phyloP scores from a whole-genome alignment of 2,329 filamentous ascomycete genomes.

The Cladophialophora exuberans region DNA sequence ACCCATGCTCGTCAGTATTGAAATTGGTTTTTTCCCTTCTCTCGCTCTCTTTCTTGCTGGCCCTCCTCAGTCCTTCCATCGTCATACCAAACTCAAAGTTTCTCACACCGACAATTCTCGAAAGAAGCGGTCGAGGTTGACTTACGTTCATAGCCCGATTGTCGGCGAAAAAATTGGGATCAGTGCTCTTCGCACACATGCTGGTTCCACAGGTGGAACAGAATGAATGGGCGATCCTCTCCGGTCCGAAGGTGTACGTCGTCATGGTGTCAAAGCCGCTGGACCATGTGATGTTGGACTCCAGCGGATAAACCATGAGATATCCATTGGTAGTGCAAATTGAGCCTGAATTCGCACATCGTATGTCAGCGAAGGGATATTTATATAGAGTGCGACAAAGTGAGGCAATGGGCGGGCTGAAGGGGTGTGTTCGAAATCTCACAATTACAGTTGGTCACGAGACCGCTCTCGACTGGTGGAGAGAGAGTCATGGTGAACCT shows the following conservation, averaged over 20 bases:
- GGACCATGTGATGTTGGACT: slow-evolving; percentile 32
- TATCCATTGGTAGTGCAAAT: slow-evolving; percentile 40
- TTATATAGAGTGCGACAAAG: no score
- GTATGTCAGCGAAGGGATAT: no score
- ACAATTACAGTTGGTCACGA: slow-evolving; percentile 34
- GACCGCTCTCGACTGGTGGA: slow-evolving; percentile 31
- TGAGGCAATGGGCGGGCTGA: no score
- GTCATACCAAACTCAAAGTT: neutral
- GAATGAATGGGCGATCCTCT: slow-evolving; percentile 37
- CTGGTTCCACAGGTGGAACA: slow-evolving; percentile 39
- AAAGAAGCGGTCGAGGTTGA: neutral
- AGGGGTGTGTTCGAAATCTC: no score
- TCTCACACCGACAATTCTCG: neutral
- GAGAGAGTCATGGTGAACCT: slow-evolving; percentile 34
- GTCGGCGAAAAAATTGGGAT: slow-evolving; percentile 31
- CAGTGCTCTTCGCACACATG: slow-evolving; percentile 34
- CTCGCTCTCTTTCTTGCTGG: no score
- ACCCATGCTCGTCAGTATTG: no score
- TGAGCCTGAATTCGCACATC: slow-evolving; percentile 35
- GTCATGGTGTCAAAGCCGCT: slow-evolving; percentile 34
- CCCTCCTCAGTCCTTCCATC: no score
- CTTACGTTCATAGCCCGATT: slow-evolving; percentile 39
- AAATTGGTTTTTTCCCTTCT: slow-evolving; percentile 1
- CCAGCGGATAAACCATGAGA: slow-evolving; percentile 36
- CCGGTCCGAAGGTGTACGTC: slow-evolving; percentile 36